Base-by-base conservation (phyloP, 371 early-diverging fungal genomes). In the Mortierella sp. region DNA sequence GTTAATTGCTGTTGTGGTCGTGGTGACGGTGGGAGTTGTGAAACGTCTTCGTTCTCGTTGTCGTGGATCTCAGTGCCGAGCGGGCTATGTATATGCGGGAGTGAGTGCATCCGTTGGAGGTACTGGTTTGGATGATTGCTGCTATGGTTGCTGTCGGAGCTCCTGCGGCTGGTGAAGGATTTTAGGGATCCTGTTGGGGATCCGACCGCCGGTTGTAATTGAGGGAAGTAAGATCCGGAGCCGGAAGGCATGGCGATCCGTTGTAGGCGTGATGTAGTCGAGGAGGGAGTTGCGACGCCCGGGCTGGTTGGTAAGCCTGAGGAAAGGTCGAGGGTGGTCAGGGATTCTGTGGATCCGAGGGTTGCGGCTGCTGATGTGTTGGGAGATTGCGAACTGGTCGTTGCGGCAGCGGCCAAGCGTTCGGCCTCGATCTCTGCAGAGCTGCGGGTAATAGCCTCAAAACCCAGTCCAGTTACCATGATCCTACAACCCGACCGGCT, bases 371-470 rank as follows among this genome's bases (percentile, higher is more conserved):
- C 65, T 8, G 38, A 29, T n/a, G 73, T 21, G 38, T 51, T 41
- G 6, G 51, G n/a, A 10, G 49, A 32, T 27, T 32, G 16, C 72
- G 46, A 32, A 21, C 58, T 24, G 44, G 35, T 8, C 43, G 51
- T 29, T 44, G 75, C 4, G 11, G 14, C n/a, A 16, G 72, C 7
- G 27, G 49, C 63, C 11, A n/a, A 18, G 49, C 60, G 3, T 10
- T 72, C 78, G 24, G 68, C 43, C 8, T 65, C 65, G 35, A 78
- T 78, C 44, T 78, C 73, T 8, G 70, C 43, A 4, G 72, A 72
- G 43, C 46, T 32, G 18, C 54, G 41, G 0, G 73, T 29, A 14
- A 73, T 46, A 5, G 10, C 65, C 4, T 78, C 78, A 16, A 78
- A 27, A 2, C 73, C 73, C 72, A 78, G 27, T 27, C 73, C 78